Evolutionary conservation across 305 asterid genomes (phyloP).

Genomic region (Euphrasia arctica): DNA sequence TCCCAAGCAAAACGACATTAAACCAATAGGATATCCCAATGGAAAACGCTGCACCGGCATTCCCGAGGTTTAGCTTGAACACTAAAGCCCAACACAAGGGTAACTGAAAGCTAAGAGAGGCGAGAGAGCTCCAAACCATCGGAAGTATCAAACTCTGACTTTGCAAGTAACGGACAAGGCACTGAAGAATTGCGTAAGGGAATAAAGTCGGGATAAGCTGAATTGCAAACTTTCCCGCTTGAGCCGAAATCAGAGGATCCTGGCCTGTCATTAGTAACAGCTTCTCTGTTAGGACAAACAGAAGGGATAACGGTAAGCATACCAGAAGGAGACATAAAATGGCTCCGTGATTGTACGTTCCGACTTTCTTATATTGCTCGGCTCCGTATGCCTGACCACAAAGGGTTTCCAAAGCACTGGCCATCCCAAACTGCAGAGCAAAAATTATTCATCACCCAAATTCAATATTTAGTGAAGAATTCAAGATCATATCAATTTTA

Average conservation of each 20-base stretch:
- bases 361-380: constrained; percentile 44
- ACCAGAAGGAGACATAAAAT: constrained; percentile 41
- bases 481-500: too few relatives aligned
- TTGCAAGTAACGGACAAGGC: constrained; percentile 50
- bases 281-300: constrained; percentile 45
- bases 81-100: constrained; percentile 55
- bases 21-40: constrained; percentile 53
- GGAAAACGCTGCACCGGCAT: constrained; percentile 53
- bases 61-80: constrained; percentile 44
- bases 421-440: constrained; percentile 47
- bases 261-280: constrained; percentile 47
- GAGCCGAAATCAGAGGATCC: constrained; percentile 52
- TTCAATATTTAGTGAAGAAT: too few relatives aligned
- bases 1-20: constrained; percentile 36
- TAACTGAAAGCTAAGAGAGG: constrained; percentile 40
- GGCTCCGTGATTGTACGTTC: constrained; percentile 41
- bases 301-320: constrained; percentile 48
- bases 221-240: constrained; percentile 50
- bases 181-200: constrained; percentile 49
- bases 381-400: constrained; percentile 73
- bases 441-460: background rate
- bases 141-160: constrained; percentile 55
- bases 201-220: constrained; percentile 52
- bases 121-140: constrained; percentile 46
- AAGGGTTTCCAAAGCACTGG: constrained; percentile 63